Conservation (phyloP, 768 basidiomycete genomes). For the Psilocybe cyanescens region DNA sequence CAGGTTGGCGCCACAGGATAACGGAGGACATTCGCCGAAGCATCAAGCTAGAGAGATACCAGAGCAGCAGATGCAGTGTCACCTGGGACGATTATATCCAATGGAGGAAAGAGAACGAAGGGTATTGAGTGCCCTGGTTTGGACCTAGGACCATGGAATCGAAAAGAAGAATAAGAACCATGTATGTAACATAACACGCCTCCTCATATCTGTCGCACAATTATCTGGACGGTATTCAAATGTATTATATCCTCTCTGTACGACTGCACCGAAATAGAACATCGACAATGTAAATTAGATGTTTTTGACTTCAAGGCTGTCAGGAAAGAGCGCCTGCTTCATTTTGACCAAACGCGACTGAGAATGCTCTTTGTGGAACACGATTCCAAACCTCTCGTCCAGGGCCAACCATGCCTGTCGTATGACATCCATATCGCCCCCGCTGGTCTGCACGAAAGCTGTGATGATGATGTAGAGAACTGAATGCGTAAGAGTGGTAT, state of each 20-base stretch:
- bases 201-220: slow-evolving; percentile 4
- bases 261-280: neutral
- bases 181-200: slow-evolving; percentile 2
- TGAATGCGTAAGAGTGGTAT: slow-evolving; percentile 44
- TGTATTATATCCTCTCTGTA: slow-evolving; percentile 5
- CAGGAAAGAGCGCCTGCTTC: slow-evolving; percentile 37
- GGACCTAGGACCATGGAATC: neutral
- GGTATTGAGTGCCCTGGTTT: slow-evolving; percentile 1
- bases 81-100: slow-evolving; percentile 77
- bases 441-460: slow-evolving; percentile 66
- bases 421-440: slow-evolving; percentile 49
- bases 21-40: slow-evolving; percentile 82
- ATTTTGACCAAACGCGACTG: slow-evolving; percentile 46
- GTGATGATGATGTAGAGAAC: slow-evolving; percentile 70
- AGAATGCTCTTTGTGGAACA: slow-evolving; percentile 43
- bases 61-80: slow-evolving; percentile 70
- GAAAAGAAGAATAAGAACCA: neutral
- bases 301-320: slow-evolving; percentile 3
- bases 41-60: slow-evolving; percentile 80
- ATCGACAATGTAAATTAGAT: neutral
- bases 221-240: neutral
- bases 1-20: slow-evolving; percentile 84
- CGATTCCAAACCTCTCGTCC: slow-evolving; percentile 53
- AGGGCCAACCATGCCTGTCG: slow-evolving; percentile 61
- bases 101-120: slow-evolving; percentile 63